Evolutionary conservation across 176 grass and related monocot genomes (phyloP).

Genomic region (Zoysia pacifica): DNA sequence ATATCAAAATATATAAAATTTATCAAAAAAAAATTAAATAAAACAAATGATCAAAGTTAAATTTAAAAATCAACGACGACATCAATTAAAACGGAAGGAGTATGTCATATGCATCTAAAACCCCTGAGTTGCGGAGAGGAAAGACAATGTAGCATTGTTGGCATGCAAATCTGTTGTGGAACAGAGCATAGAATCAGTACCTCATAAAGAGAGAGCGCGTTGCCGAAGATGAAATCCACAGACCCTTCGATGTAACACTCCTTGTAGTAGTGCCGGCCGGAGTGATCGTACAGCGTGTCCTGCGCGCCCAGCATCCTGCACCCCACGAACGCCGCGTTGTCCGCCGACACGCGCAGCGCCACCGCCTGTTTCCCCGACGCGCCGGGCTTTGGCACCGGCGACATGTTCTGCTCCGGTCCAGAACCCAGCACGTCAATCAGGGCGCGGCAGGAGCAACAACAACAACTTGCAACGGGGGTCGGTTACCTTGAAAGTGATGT

Average conservation of each 20-base stretch:
- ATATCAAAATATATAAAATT: too few relatives aligned
- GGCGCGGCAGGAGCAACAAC: too few relatives aligned
- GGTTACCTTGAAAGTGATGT: slow-evolving; percentile 88
- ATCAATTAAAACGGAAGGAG: too few relatives aligned
- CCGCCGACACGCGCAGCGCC: slow-evolving; percentile 75
- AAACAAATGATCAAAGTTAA: too few relatives aligned
- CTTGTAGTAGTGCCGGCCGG: slow-evolving; percentile 87
- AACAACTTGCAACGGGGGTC: too few relatives aligned
- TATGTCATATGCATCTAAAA: too few relatives aligned
- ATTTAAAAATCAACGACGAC: too few relatives aligned
- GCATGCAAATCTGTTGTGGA: not conserved
- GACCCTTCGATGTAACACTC: slow-evolving; percentile 93
- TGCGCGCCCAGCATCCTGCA: slow-evolving; percentile 81
- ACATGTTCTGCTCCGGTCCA: slow-evolving; percentile 54
- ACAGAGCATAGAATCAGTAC: slow-evolving; percentile 7
- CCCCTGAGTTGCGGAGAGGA: too few relatives aligned
- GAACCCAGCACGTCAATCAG: too few relatives aligned
- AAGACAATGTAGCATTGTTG: not conserved
- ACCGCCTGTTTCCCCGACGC: slow-evolving; percentile 84
- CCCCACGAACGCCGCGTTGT: slow-evolving; percentile 88
- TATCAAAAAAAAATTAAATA: too few relatives aligned
- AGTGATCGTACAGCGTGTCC: slow-evolving; percentile 90
- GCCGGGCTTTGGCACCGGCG: slow-evolving; percentile 68
- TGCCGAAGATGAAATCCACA: slow-evolving; percentile 96
- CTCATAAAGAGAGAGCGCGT: slow-evolving; percentile 84